Base-by-base conservation (phyloP, 140 eudicot genomes). In the Ambrosia hybrid region DNA sequence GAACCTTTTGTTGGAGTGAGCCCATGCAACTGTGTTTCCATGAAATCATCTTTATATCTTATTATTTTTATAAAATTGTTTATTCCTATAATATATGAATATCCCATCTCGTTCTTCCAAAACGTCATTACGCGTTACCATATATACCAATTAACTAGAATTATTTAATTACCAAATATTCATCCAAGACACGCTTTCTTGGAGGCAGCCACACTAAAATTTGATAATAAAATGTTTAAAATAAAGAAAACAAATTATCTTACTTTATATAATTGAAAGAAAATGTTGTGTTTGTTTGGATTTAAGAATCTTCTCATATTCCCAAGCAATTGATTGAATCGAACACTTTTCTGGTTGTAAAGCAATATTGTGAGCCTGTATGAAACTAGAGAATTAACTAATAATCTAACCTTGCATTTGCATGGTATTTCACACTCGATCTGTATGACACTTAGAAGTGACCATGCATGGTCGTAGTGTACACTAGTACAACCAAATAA, bases 131-230 rank as follows among this genome's bases (percentile, higher is more conserved):
- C 71, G 81, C 71, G 76, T 69, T 51, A 37, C 69, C 57, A 61
- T 51, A 37, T 57, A 39, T 36, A 6, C 55, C 48, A 45, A 59
- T 36, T 15, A 68, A 43, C 64, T 57, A 59, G 51, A 69, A 58
- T 55, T 75, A 51, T 51, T 53, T 3, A 68, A 58, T 60, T 51
- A 51, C 12, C 52, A 69, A 68, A 15, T 76, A 59, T 76, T 67
- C 57, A 51, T 77, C 76, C 76, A 76, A 77, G 65, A 77, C 81
- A 77, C 81, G 81, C 81, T 77, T 77, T 69, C 65, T 60, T 61
- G 71, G 51, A 61, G 59, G 61, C 68, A 43, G 52, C 51, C 68
- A 67, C 68, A n/a, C 14, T 41, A 65, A 73, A 74, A 65, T 64
- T 0, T 51, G 34, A 39, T 65, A 36, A 64, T 15, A 51, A 74